These are phyloP conservation scores for Geranium brycei DNA, from an alignment of 345 rosid species.

Conservation along the genomic window DNA sequence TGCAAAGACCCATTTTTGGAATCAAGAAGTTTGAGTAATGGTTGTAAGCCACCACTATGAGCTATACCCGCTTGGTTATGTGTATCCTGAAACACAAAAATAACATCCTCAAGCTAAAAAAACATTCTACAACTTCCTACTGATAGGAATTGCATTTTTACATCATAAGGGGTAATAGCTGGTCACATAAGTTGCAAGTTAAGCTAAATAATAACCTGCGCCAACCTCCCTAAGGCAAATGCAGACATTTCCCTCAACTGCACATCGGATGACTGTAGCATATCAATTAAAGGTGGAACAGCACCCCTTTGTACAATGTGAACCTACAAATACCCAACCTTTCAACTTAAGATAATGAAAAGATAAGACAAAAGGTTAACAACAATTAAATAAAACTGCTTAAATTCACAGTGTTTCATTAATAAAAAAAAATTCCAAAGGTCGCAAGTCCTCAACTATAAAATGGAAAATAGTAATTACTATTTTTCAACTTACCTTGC, in stretches of 20 bases:
- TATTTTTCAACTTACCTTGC: slow-evolving; percentile 49
- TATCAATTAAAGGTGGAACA: slow-evolving; percentile 78
- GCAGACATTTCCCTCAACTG: slow-evolving; percentile 99
- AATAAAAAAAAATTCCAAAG: not conserved
- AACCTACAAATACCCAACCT: slow-evolving; percentile 38
- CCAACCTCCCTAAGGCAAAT: slow-evolving; percentile 98
- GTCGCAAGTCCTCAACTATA: not conserved
- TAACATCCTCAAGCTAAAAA: not conserved
- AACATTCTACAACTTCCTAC: not conserved
- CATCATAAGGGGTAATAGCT: not conserved
- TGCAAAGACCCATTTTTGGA: slow-evolving; percentile 95
- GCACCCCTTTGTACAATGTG: slow-evolving; percentile 99
- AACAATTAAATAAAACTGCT: not conserved
- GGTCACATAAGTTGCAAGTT: not conserved
- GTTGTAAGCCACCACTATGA: slow-evolving; percentile 79
- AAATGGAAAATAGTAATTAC: not conserved
- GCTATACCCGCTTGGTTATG: slow-evolving; percentile 98
- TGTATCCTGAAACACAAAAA: slow-evolving; percentile 40
- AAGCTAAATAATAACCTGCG: slow-evolving; percentile 50
- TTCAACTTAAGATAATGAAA: slow-evolving; percentile 4
- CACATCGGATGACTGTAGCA: slow-evolving; percentile 81
- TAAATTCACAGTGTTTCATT: not conserved
- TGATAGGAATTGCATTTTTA: not conserved
- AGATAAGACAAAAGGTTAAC: slow-evolving; percentile 5
- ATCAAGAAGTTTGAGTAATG: slow-evolving; percentile 87